A percentile compares a stretch with the other conserved stretches of the same genome.
phyloP scores from a whole-genome alignment of 257 asterid species.

The Solanum chmielewskii region DNA sequence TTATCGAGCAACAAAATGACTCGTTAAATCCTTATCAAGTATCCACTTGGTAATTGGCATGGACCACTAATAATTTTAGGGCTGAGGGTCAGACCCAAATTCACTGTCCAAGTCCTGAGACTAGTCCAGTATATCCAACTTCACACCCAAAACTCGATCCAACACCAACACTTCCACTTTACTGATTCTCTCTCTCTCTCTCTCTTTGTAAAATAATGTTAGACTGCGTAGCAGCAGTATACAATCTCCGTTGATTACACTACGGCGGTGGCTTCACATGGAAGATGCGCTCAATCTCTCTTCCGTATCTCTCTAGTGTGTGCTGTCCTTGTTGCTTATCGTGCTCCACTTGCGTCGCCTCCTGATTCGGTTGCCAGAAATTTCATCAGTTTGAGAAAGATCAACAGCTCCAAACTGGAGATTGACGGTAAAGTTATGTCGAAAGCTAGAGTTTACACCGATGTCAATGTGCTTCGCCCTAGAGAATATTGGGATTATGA shows the following conservation, averaged over 20 bases:
- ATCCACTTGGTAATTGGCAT: neutral
- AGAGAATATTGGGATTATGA: conserved; percentile 90
- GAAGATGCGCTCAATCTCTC: conserved; percentile 13
- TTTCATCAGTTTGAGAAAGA: conserved; percentile 5
- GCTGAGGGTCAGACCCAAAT: neutral
- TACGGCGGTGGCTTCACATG: conserved; percentile 11
- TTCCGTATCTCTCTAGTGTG: conserved; percentile 13
- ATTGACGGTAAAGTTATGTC: conserved; percentile 33
- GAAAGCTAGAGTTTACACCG: conserved; percentile 68
- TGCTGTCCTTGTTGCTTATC: conserved; percentile 20
- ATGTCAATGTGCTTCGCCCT: conserved; percentile 70
- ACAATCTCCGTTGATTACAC: neutral
- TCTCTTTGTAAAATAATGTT: neutral
- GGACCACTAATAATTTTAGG: neutral
- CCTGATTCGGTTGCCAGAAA: conserved; percentile 5
- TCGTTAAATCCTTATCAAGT: no score
- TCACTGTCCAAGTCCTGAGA: neutral
- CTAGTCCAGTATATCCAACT: neutral
- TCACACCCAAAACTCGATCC: neutral
- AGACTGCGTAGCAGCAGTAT: neutral
- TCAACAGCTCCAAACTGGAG: conserved; percentile 15
- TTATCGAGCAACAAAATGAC: no score
- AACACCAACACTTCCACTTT: neutral
- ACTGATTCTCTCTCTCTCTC: neutral
- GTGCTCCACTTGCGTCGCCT: conserved; percentile 23